Base-by-base conservation (phyloP, 345 rosid genomes). In the Reutealis trisperma region DNA sequence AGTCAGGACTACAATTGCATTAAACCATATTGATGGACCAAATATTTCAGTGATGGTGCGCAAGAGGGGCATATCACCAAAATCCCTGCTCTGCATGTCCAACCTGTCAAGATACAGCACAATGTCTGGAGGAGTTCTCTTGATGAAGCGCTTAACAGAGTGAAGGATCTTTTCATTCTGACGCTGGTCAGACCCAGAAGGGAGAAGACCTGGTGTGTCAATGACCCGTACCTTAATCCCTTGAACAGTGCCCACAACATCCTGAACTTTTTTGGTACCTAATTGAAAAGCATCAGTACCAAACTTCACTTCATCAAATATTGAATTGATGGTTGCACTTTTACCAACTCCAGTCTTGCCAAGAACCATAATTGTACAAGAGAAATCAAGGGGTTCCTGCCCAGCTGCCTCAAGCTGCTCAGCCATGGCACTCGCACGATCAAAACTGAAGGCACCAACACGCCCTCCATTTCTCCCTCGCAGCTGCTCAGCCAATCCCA, bases 341-440 rank as follows among this genome's bases (percentile, higher is more conserved):
- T 96, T 96, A 70, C 99, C 99, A 77, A 96, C 97, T 51, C 99
- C 99, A 10, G 92, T 90, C 89, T 96, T 96, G 70, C 99, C 99
- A 6, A 96, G 90, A 62, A 96, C 97, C 99, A 96, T 94, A 67
- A 96, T 94, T 10, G 99, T 96, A 85, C 99, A 96, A 68, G 99
- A 92, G 86, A 94, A 94, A 87, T 96, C 96, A 84, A 96, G 97
- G 47, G 98, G 93, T 74, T 92, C 98, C 85, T 88, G 96, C 69
- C 97, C 97, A 63, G 93, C 90, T 21, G 94, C 94, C 86, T 96
- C 99, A 47, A 94, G 97, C 87, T 94, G 96, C 84, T 90, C 99
- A 47, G 97, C 99, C 97, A 92, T 89, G 67, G 99, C 94, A 84
- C 98, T 96, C 8, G 99, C 99, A 72, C 98, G 97, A 84, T 96